These are phyloP conservation scores for Diaporthe citrichinensis DNA, from an alignment of 2,329 filamentous ascomycete species.

Conservation along the genomic window DNA sequence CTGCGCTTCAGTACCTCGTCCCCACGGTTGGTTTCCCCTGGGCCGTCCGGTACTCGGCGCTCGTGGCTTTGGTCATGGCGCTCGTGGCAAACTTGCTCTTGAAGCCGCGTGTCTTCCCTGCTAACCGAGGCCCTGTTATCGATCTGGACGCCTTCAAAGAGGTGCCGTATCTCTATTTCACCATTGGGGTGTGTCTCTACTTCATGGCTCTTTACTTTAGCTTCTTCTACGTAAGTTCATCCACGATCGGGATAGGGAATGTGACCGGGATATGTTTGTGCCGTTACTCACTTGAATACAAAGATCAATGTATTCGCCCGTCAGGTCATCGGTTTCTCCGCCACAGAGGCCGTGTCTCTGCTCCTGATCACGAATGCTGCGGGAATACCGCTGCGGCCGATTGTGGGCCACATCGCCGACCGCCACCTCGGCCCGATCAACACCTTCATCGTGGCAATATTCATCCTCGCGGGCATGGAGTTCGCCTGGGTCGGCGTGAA, in stretches of 20 bases:
- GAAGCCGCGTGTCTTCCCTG: constrained; percentile 60
- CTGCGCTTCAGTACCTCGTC: constrained; percentile 65
- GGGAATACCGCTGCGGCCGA: constrained; percentile 67
- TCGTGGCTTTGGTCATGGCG: constrained; percentile 68
- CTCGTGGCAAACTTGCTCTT: constrained; percentile 59
- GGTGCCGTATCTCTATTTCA: constrained; percentile 57
- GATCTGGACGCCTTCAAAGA: constrained; percentile 67
- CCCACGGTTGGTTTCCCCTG: constrained; percentile 69
- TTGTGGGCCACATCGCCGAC: constrained; percentile 69
- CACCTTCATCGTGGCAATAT: constrained; percentile 63
- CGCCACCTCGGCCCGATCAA: constrained; percentile 67
- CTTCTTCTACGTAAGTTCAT: constrained; percentile 62
- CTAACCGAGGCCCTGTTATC: constrained; percentile 61
- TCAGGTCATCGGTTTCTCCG: constrained; percentile 59
- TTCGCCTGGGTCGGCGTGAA: constrained; percentile 70
- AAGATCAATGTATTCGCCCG: constrained; percentile 51
- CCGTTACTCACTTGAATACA: background rate
- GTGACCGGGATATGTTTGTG: constrained; percentile 52
- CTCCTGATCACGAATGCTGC: constrained; percentile 71
- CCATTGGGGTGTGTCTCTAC: constrained; percentile 55
- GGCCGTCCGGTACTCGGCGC: constrained; percentile 73
- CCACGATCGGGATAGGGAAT: constrained; percentile 71
- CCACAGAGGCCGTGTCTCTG: constrained; percentile 65
- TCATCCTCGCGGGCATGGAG: constrained; percentile 61
- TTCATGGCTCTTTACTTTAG: constrained; percentile 68